Base-by-base conservation (phyloP, 2,329 filamentous ascomycete genomes). In the Xylaria sp. region DNA sequence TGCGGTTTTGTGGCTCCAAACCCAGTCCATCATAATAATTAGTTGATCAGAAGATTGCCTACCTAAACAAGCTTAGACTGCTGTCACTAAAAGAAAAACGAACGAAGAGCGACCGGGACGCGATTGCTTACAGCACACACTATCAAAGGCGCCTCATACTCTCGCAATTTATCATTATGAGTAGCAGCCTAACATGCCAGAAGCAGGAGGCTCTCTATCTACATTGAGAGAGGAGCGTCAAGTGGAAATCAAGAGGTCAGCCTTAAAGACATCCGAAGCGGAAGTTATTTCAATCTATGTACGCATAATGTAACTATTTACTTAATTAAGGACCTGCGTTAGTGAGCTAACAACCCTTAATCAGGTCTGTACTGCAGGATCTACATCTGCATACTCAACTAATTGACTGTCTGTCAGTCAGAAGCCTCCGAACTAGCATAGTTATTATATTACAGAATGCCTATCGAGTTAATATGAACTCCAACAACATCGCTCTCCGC, bases 31-130 rank as follows among this genome's bases (percentile, higher is more conserved):
- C 48, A 51, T 56, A 48, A 46, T 68, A 55, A 56, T 67, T 39
- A 43, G 18, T 64, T 60, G 55, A 58, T 56, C 56, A 36, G 46
- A 48, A 23, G 61, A 41, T 49, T 10, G 41, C 48, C 62, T 68
- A 64, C 66, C 49, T 64, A 64, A 43, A 61, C 2, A 8, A 36
- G 61, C 36, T 31, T 64, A 68, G 61, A 36, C n/a, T 54, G 3
- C 8, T 1, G 9, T 39, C 20, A 31, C 43, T 33, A 49, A 54
- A 46, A 51, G n/a, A 41, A 15, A 59, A 43, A 54, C n/a, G 33
- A 65, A 28, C 41, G 20, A 56, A 58, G 52, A 48, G 60, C 51
- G 28, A 12, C 51, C 28, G 25, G 18, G 23, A 52, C 48, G 10
- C 59, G 28, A 10, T 23, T 43, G n/a, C 39, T 28, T 41, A 25